A percentile compares a stretch with the other conserved stretches of the same genome.
These are phyloP conservation scores for Pulchroboletus neoregius DNA, from an alignment of 1,284 basidiomycete genomes.

Conservation along the genomic window DNA sequence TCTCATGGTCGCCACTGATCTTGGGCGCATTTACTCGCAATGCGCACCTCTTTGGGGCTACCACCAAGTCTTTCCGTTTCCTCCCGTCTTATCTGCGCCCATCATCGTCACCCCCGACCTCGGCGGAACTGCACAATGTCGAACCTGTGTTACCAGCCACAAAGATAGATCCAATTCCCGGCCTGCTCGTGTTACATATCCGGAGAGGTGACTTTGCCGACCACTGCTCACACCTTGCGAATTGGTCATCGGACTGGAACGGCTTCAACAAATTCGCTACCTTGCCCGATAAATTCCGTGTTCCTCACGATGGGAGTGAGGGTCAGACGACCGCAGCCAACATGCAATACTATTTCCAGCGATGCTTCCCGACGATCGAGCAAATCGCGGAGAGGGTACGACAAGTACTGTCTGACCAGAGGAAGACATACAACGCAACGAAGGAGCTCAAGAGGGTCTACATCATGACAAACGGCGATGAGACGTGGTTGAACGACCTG, in stretches of 20 bases:
- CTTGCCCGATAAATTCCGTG: slow-evolving; percentile 37
- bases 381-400: slow-evolving; percentile 43
- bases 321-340: slow-evolving; percentile 31
- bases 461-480: slow-evolving; percentile 42
- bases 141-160: slow-evolving; percentile 22
- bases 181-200: slow-evolving; percentile 36
- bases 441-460: slow-evolving; percentile 36
- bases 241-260: slow-evolving; percentile 33
- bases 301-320: slow-evolving; percentile 21
- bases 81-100: slow-evolving; percentile 26
- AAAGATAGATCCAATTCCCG: slow-evolving; percentile 26
- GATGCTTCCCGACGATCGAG: slow-evolving; percentile 47
- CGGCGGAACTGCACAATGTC: slow-evolving; percentile 25
- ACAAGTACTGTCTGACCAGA: slow-evolving; percentile 34
- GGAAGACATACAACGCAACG: slow-evolving; percentile 9
- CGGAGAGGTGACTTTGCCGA: slow-evolving; percentile 38
- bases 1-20: slow-evolving; percentile 47
- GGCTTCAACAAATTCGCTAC: slow-evolving; percentile 45
- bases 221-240: slow-evolving; percentile 32
- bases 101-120: slow-evolving; percentile 5
- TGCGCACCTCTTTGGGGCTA: slow-evolving; percentile 31
- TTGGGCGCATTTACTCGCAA: slow-evolving; percentile 37
- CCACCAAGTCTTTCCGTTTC: slow-evolving; percentile 16
- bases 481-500: slow-evolving; percentile 34
- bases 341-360: slow-evolving; percentile 35